phyloP scores from a whole-genome alignment of 140 eudicot species.

The Oenanthe javanica region DNA sequence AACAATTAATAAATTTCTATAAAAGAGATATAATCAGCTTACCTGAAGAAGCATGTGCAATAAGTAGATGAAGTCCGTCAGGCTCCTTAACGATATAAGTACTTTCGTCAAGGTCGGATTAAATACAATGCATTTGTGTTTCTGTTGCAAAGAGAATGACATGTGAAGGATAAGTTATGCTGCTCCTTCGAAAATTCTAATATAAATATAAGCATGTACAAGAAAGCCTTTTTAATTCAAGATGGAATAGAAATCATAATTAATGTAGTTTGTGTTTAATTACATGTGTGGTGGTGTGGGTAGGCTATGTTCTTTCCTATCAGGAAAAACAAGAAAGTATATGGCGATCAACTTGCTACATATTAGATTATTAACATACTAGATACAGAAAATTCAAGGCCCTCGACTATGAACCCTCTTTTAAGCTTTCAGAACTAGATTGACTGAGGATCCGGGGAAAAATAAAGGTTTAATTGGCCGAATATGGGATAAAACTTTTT shows the following conservation, averaged over 20 bases:
- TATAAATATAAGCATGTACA: background rate
- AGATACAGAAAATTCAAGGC: background rate
- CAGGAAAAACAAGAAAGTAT: too few species aligned
- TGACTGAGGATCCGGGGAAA: background rate
- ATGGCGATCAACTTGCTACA: background rate
- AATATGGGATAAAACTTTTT: background rate
- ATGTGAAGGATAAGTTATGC: background rate
- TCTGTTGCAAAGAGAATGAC: constrained; percentile 35
- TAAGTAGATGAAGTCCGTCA: constrained; percentile 64
- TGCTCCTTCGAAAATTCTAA: background rate
- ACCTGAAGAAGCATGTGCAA: constrained; percentile 88
- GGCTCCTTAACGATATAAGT: constrained; percentile 53
- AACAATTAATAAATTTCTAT: background rate
- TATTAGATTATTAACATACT: too few species aligned
- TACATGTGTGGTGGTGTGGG: background rate
- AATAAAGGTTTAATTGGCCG: background rate
- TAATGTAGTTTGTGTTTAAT: background rate
- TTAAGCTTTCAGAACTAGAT: background rate
- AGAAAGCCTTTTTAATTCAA: background rate
- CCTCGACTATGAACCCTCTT: background rate
- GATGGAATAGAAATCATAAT: background rate
- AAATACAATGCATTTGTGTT: constrained; percentile 48
- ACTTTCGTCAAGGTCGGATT: constrained; percentile 45
- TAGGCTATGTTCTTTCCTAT: background rate
- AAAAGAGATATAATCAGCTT: background rate